Conservation (phyloP, 148 eudicot species). For the Rhododendron ferrugineum region DNA sequence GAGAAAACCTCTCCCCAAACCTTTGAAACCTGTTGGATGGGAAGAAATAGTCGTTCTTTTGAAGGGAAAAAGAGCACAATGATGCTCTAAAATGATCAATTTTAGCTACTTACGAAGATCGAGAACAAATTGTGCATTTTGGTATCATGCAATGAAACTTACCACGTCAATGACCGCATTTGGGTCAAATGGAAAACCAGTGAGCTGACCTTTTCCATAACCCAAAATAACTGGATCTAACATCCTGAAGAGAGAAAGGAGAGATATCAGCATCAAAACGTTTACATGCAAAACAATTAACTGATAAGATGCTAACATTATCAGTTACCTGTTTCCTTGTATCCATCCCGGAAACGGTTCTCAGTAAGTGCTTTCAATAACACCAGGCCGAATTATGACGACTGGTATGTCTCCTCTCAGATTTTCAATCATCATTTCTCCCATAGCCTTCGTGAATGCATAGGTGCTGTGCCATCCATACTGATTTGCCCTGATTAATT, state of each 20-base stretch:
- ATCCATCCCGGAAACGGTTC: conserved; percentile 99
- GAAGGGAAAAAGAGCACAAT: too few species aligned
- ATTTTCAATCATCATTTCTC: conserved; percentile 78
- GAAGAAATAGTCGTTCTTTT: too few species aligned
- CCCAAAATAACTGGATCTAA: conserved; percentile 84
- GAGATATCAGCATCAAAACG: too few species aligned
- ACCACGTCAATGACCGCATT: conserved; percentile 88
- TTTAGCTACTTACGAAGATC: too few species aligned
- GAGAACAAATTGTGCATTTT: too few species aligned
- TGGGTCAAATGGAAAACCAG: conserved; percentile 81
- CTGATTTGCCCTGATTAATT: conserved; percentile 55
- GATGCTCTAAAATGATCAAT: too few species aligned
- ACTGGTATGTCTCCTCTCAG: conserved; percentile 78
- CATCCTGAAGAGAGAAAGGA: conserved; percentile 50
- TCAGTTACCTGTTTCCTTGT: conserved; percentile 76
- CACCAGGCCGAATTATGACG: conserved; percentile 85
- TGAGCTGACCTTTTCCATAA: conserved; percentile 85
- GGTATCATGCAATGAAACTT: conserved; percentile 17
- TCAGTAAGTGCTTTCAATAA: conserved; percentile 80
- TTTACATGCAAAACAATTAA: neutral
- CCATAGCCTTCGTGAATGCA: conserved; percentile 96
- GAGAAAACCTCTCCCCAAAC: too few species aligned
- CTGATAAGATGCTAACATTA: neutral
- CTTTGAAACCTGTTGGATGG: too few species aligned
- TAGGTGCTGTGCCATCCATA: conserved; percentile 99